These are phyloP conservation scores for Phaseolus coccineus DNA, from an alignment of 331 rosid genomes.

Conservation along the genomic window DNA sequence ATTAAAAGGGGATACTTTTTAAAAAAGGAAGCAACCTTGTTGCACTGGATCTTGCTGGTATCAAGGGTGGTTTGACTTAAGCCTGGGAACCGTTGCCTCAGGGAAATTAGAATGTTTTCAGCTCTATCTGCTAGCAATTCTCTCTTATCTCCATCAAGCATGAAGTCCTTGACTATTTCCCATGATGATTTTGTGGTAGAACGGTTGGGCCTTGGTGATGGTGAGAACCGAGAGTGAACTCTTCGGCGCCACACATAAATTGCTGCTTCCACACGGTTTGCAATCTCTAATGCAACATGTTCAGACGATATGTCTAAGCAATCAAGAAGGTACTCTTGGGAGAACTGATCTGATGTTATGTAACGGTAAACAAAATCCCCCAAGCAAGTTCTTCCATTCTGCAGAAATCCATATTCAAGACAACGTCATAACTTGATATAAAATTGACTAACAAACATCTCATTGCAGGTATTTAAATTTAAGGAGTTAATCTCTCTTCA, in stretches of 20 bases:
- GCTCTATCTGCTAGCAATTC: slow-evolving; percentile 93
- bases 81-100: slow-evolving; percentile 93
- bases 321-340: slow-evolving; percentile 81
- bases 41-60: slow-evolving; percentile 93
- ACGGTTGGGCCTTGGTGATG: slow-evolving; percentile 61
- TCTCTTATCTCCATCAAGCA: slow-evolving; percentile 91
- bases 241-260: slow-evolving; percentile 75
- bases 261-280: slow-evolving; percentile 89
- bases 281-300: slow-evolving; percentile 93
- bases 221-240: slow-evolving; percentile 54
- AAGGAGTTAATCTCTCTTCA: neutral
- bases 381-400: slow-evolving; percentile 88
- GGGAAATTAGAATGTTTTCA: slow-evolving; percentile 71
- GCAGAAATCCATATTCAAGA: slow-evolving; percentile 47
- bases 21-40: slow-evolving; percentile 77
- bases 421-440: slow-evolving; percentile 23
- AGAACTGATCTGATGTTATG: slow-evolving; percentile 88
- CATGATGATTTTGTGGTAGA: slow-evolving; percentile 84
- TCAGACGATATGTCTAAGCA: slow-evolving; percentile 92
- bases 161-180: slow-evolving; percentile 94
- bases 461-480: neutral
- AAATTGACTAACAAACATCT: neutral
- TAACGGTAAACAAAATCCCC: slow-evolving; percentile 96
- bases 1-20: too few relatives aligned
- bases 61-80: slow-evolving; percentile 92